Evolutionary conservation across 164 flowering plant genomes (phyloP).

Genomic region (Tetracentron sinense): DNA sequence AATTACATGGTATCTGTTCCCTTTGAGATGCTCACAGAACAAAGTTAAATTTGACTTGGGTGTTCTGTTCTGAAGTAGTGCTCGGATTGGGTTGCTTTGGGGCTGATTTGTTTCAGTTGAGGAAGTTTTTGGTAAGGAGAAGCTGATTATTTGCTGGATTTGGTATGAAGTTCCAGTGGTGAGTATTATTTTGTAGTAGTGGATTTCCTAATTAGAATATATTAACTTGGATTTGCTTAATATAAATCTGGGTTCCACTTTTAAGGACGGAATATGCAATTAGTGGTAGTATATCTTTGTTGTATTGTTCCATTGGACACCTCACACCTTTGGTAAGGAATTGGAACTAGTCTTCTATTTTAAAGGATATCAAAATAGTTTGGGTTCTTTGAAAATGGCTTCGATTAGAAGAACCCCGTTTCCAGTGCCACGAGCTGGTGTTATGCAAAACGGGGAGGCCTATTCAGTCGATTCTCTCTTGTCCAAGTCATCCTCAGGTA

Average conservation of each 20-base stretch:
- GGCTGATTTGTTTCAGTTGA: no score
- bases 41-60: no score
- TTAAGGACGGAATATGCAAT: neutral
- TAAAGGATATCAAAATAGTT: neutral
- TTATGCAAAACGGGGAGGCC: slow-evolving; percentile 45
- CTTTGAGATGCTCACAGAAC: neutral
- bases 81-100: neutral
- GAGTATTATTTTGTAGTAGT: no score
- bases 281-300: neutral
- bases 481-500: slow-evolving; percentile 51
- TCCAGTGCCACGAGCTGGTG: slow-evolving; percentile 63
- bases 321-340: slow-evolving; percentile 3
- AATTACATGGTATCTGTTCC: neutral
- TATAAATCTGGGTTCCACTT: neutral
- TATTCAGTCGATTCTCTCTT: slow-evolving; percentile 54
- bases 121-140: neutral
- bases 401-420: slow-evolving; percentile 79
- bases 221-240: neutral
- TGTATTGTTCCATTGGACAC: neutral
- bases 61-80: no score
- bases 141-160: neutral
- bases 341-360: no score
- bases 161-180: neutral
- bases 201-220: neutral
- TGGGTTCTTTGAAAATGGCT: slow-evolving; percentile 42